Conservation (phyloP, 305 asterid genomes). For the Fraxinus platypoda region DNA sequence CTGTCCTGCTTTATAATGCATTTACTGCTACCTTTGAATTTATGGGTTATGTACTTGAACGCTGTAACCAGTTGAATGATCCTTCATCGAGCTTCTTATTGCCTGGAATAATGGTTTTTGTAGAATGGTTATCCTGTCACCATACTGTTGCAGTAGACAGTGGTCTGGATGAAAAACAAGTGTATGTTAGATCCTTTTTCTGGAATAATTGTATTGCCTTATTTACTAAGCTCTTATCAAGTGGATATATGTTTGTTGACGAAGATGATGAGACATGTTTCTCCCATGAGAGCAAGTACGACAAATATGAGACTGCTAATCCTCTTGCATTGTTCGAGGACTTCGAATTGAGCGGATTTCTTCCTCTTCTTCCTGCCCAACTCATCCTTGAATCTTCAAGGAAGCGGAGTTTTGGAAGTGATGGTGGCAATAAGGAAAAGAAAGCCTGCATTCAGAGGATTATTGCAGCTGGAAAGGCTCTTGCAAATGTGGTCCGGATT, state of each 20-base stretch:
- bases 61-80: slow-evolving; percentile 71
- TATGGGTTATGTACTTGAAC: slow-evolving; percentile 72
- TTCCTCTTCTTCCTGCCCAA: slow-evolving; percentile 77
- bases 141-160: neutral
- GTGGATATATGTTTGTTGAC: neutral
- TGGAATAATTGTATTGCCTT: neutral
- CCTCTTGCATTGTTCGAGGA: slow-evolving; percentile 89
- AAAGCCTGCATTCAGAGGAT: slow-evolving; percentile 67
- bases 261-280: slow-evolving; percentile 25
- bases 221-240: neutral
- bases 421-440: slow-evolving; percentile 61
- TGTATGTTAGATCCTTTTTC: neutral
- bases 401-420: slow-evolving; percentile 60
- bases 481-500: slow-evolving; percentile 56
- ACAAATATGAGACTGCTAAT: slow-evolving; percentile 73
- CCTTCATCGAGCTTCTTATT: slow-evolving; percentile 74
- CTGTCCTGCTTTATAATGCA: slow-evolving; percentile 51
- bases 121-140: slow-evolving; percentile 70
- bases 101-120: slow-evolving; percentile 88
- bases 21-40: slow-evolving; percentile 77
- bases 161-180: neutral
- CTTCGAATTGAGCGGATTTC: slow-evolving; percentile 85
- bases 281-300: slow-evolving; percentile 77
- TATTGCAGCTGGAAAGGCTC: slow-evolving; percentile 90
- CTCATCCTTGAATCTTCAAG: slow-evolving; percentile 85